Evolutionary conservation across 306 rosid species (phyloP), one percentile per base, ranked within the genome.

Genomic region (Citrullus amarus): DNA sequence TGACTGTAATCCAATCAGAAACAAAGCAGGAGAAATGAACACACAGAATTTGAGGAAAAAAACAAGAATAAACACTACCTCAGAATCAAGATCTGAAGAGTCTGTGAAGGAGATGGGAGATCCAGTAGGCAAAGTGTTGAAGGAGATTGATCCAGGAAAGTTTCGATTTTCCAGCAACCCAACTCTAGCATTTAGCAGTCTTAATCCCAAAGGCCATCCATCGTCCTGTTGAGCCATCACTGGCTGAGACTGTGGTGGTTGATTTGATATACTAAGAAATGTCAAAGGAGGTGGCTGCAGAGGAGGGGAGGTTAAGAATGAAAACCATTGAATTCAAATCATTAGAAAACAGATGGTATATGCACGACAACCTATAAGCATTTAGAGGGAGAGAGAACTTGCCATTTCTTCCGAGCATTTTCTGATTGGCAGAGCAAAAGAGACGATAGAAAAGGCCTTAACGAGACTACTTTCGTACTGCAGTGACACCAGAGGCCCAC

Each of bases 181-280:
- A 81, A 90, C 82, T 80, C 93, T 88, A 8, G 89, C 86, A 76
- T 88, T 90, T 67, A 93, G 88, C 56, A 87, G 81, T 82, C 96
- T 82, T 84, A 91, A 81, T 59, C 98, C 96, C 76, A 93, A 68
- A 67, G 98, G 98, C 98, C 98, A 93, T 41, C 97, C 96, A 77
- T 88, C 92, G 54, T 93, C 90, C 95, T 73, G 77, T 50, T 73
- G 77, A 73, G 77, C 61, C 77, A 73, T 73, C 25, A 41, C 34
- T n/a, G 34, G 75, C 15, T 63, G 54, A 68, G 55, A 68, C 75
- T 14, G 55, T 6, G 54, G 75, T 14, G 30, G 56, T 12, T 44
- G 75, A 69, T 44, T 44, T 20, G 30, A 18, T 66, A 66, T 66
- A 38, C 28, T 66, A 66, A 41, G 71, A 66, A 44, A 38, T 28